Conservation (phyloP, 2,329 filamentous ascomycete genomes). For the Hypoxylon sp. region DNA sequence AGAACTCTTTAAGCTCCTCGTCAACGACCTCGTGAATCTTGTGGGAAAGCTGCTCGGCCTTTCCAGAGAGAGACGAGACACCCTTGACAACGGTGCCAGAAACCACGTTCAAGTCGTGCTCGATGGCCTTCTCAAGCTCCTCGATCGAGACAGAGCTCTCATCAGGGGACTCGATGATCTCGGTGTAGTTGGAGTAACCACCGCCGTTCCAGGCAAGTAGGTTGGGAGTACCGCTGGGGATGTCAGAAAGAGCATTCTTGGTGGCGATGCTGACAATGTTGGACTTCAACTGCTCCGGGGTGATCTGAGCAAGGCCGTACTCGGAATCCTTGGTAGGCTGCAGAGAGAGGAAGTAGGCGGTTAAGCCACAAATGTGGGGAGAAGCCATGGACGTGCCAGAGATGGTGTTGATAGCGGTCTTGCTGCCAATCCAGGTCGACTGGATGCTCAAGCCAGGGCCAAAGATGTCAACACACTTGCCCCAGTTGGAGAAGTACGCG, state of each 20-base stretch:
- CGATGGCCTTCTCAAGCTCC: slow-evolving; percentile 70
- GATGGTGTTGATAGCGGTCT: slow-evolving; percentile 97
- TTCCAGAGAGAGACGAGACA: slow-evolving; percentile 64
- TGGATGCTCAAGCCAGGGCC: slow-evolving; percentile 96
- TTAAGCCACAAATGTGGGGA: slow-evolving; percentile 93
- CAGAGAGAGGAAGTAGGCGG: slow-evolving; percentile 98
- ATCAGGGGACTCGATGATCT: slow-evolving; percentile 72
- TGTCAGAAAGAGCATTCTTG: slow-evolving; percentile 79
- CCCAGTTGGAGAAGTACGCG: slow-evolving; percentile 99
- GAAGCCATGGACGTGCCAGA: slow-evolving; percentile 99
- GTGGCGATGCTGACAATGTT: slow-evolving; percentile 88
- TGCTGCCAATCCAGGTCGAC: slow-evolving; percentile 98
- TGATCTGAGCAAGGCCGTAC: slow-evolving; percentile 89
- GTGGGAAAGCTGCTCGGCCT: slow-evolving; percentile 72
- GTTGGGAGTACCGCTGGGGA: slow-evolving; percentile 90
- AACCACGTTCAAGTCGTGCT: slow-evolving; percentile 71
- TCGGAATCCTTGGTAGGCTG: slow-evolving; percentile 91
- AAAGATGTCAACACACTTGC: slow-evolving; percentile 99
- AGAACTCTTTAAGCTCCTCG: slow-evolving; percentile 70
- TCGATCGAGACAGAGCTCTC: slow-evolving; percentile 62
- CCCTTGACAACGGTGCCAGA: slow-evolving; percentile 69
- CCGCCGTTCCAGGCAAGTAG: slow-evolving; percentile 99
- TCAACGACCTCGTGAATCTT: slow-evolving; percentile 73
- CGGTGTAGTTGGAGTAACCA: slow-evolving; percentile 89
- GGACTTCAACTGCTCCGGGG: slow-evolving; percentile 93